Base-by-base conservation (phyloP, 371 early-diverging fungal species). In the Thermomucor indicae-seudaticae region DNA sequence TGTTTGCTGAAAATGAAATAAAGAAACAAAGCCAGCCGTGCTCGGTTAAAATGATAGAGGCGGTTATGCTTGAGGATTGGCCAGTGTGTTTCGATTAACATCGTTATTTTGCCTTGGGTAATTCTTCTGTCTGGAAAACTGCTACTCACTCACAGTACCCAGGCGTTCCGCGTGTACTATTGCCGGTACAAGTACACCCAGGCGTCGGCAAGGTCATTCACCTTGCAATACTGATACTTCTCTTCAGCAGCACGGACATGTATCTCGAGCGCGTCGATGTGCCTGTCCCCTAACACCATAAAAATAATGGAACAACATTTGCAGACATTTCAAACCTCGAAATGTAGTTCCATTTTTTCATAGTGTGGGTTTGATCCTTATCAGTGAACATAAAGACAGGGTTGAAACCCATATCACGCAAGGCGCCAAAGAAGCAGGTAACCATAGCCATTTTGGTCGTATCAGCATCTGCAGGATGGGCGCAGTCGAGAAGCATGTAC, bases 1-100 rank as follows among this genome's bases (percentile, higher is more conserved):
- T n/a, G n/a, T n/a, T n/a, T n/a, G n/a, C n/a, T n/a, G n/a, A n/a
- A n/a, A n/a, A n/a, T n/a, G n/a, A n/a, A n/a, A n/a, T n/a, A n/a
- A n/a, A n/a, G n/a, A n/a, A n/a, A n/a, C n/a, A n/a, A n/a, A n/a
- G n/a, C 39, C 32, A 38, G 27, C 0, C 49, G 35, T 37, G 40
- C 35, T n/a, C 49, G 37, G 20, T 34, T 35, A 11, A 22, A 34
- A 38, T 28, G 12, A 19, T 24, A 20, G 8, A 49, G 39, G 35
- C 17, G 24, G 39, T 38, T 35, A 14, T 19, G 4, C 14, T 49
- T 49, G 5, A 28, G 49, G 17, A 49, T 29, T 25, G n/a, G 22
- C 49, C 40, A 49, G 17, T 49, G 39, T 10, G 39, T 23, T 37
- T 49, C 49, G 17, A 40, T 49, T 8, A 49, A 24, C 29, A 38